Evolutionary conservation across 108 stramenopile species (phyloP).

Genomic region (Craspedostauros australis): DNA sequence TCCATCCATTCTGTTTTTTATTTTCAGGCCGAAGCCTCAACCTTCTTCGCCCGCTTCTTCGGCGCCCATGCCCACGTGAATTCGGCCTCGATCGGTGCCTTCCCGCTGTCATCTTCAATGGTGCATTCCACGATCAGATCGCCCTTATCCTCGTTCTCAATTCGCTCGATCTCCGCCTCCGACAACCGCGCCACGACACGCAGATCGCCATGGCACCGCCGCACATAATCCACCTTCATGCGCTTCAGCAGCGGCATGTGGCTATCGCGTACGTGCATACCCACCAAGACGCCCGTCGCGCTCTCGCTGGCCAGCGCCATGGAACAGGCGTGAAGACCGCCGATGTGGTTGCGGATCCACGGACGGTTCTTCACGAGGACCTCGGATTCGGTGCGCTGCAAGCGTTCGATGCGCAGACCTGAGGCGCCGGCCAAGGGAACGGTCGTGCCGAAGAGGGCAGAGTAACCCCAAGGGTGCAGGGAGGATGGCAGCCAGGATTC

Average conservation of each 20-base stretch:
- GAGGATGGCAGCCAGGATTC: too few relatives aligned
- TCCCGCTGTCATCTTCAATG: constrained; percentile 41
- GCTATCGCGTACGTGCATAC: constrained; percentile 55
- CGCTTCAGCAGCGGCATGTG: constrained; percentile 38
- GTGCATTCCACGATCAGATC: constrained; percentile 26
- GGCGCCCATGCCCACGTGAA: constrained; percentile 64
- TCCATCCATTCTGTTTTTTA: too few relatives aligned
- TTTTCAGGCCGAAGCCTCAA: too few relatives aligned
- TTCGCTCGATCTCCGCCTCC: constrained; percentile 23
- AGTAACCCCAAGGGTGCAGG: too few relatives aligned
- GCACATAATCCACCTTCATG: constrained; percentile 44
- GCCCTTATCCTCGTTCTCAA: constrained; percentile 38
- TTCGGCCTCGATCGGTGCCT: constrained; percentile 50
- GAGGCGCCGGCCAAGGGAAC: too few relatives aligned
- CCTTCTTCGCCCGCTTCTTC: too few relatives aligned
- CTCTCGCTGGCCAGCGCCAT: constrained; percentile 54
- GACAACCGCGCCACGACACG: constrained; percentile 28
- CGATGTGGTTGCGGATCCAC: constrained; percentile 54
- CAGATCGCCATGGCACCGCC: constrained; percentile 26
- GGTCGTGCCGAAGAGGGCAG: too few relatives aligned
- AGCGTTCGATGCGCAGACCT: too few relatives aligned
- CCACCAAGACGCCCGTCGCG: constrained; percentile 47
- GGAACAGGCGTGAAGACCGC: constrained; percentile 48
- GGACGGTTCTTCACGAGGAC: constrained; percentile 28
- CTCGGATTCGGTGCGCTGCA: too few relatives aligned